phyloP scores from a whole-genome alignment of 352 stramenopile genomes.

The Aphanomyces astaci region DNA sequence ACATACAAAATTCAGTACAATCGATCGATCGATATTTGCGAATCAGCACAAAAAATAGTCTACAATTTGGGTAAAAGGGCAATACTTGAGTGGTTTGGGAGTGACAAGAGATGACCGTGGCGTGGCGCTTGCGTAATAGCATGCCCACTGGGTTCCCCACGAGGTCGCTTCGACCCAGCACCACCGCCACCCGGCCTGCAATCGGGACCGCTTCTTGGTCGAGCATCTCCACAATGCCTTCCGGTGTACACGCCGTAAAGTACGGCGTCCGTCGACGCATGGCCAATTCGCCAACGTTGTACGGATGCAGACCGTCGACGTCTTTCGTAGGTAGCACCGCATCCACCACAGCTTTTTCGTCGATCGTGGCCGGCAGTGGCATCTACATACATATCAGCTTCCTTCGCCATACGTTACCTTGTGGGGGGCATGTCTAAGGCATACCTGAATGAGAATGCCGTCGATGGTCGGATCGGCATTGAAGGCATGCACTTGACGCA shows the following conservation, averaged over 20 bases:
- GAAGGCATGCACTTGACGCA: constrained; percentile 62
- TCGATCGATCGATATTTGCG: too few relatives aligned
- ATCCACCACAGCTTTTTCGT: constrained; percentile 89
- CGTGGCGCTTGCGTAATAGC: constrained; percentile 91
- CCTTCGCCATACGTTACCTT: background rate
- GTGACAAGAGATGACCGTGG: constrained; percentile 97
- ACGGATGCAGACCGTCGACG: constrained; percentile 97
- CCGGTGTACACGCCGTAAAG: constrained; percentile 73
- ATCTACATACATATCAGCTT: too few relatives aligned
- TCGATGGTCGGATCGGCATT: constrained; percentile 71
- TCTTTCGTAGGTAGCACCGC: constrained; percentile 91
- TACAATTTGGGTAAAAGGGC: too few relatives aligned
- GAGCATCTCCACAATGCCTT: constrained; percentile 87
- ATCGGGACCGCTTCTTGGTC: constrained; percentile 84
- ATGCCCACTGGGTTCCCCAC: constrained; percentile 95
- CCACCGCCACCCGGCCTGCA: constrained; percentile 91
- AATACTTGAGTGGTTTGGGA: constrained; percentile 86
- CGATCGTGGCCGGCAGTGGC: constrained; percentile 83
- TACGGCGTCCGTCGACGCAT: constrained; percentile 40
- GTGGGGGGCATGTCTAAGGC: background rate
- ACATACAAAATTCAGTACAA: too few relatives aligned
- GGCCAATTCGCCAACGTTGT: constrained; percentile 92
- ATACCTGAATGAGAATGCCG: constrained; percentile 84
- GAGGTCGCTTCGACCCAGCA: constrained; percentile 95
- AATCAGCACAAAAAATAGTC: too few relatives aligned